phyloP scores from a whole-genome alignment of 768 basidiomycete species.

The Hebeloma cylindrosporum region DNA sequence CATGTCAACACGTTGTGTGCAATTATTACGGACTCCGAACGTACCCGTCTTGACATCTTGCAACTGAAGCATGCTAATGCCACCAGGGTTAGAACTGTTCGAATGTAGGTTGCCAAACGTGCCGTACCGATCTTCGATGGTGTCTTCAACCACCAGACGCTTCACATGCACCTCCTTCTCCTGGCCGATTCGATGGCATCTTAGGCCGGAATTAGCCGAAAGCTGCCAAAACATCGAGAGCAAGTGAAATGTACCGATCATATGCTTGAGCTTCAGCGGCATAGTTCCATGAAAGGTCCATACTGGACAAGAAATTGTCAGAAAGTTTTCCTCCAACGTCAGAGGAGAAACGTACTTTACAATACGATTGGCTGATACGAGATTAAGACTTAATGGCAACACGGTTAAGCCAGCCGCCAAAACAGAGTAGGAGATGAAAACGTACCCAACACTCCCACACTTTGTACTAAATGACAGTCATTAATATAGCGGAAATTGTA shows the following conservation, averaged over 20 bases:
- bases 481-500: neutral
- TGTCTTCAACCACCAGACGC: conserved; percentile 63
- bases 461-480: conserved; percentile 43
- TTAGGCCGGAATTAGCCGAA: conserved; percentile 21
- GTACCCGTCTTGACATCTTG: conserved; percentile 65
- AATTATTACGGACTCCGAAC: conserved; percentile 13
- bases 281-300: conserved; percentile 76
- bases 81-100: neutral
- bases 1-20: conserved; percentile 1
- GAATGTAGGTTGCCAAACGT: neutral
- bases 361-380: conserved; percentile 67
- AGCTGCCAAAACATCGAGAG: neutral
- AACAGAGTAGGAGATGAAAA: neutral
- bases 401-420: neutral
- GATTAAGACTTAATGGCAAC: conserved; percentile 42
- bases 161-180: conserved; percentile 68
- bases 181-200: conserved; percentile 70
- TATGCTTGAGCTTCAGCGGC: conserved; percentile 71
- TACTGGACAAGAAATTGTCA: conserved; percentile 32
- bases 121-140: conserved; percentile 74
- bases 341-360: conserved; percentile 48
- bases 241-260: conserved; percentile 31
- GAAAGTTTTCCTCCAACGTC: neutral
- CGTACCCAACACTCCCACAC: conserved; percentile 65
- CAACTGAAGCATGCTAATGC: conserved; percentile 58